Percentiles rank a stretch among this genome's conserved stretches.
These are phyloP conservation scores for Pueraria montana DNA, from an alignment of 306 rosid species.

Conservation along the genomic window DNA sequence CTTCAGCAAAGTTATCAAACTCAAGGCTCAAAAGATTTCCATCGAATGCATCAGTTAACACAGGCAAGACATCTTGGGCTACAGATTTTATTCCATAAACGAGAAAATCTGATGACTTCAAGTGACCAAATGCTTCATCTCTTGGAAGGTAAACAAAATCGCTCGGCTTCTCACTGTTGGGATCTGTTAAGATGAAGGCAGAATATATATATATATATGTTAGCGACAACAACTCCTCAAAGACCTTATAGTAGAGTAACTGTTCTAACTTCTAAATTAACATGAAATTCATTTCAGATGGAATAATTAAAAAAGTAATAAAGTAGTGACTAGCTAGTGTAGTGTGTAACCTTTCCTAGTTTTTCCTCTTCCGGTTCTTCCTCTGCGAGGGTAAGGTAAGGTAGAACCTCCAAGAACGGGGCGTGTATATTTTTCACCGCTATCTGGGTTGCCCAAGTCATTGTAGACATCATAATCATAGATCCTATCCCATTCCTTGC, in stretches of 20 bases:
- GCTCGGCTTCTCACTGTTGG: conserved; percentile 49
- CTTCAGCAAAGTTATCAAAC: conserved; percentile 64
- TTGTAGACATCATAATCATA: conserved; percentile 82
- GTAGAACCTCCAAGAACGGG: conserved; percentile 78
- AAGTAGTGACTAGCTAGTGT: no score
- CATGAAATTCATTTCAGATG: no score
- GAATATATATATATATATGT: no score
- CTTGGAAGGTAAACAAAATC: conserved; percentile 61
- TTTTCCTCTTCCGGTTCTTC: conserved; percentile 71
- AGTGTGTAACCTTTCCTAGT: conserved; percentile 52
- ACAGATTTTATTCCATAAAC: conserved; percentile 62
- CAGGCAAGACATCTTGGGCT: conserved; percentile 59
- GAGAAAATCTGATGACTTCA: conserved; percentile 31
- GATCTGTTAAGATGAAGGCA: conserved; percentile 60
- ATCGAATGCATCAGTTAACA: conserved; percentile 48
- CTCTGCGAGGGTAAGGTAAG: conserved; percentile 82
- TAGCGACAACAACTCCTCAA: no score
- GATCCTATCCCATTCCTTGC: conserved; percentile 68
- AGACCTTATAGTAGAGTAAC: no score
- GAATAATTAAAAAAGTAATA: no score
- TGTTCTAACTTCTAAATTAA: no score
- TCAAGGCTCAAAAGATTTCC: conserved; percentile 46
- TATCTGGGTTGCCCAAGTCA: conserved; percentile 69
- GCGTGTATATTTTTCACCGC: conserved; percentile 37
- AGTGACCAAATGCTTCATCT: conserved; percentile 60